Conservation (phyloP, 176 grass and related monocot genomes). For the Pontederia crassipes region DNA sequence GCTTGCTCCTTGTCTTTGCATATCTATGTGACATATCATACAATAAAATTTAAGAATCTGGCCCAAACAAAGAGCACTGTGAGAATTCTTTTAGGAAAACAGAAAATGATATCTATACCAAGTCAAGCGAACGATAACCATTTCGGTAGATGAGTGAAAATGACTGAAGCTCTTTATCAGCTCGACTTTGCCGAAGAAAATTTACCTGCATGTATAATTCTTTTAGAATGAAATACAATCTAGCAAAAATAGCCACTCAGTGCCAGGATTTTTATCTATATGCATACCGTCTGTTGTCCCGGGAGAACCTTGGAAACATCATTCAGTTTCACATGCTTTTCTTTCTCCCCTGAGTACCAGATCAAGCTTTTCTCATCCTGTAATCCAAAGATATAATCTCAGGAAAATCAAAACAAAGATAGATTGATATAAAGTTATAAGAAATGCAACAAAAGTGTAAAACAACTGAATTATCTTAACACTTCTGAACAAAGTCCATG, state of each 20-base stretch:
- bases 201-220: conserved; percentile 50
- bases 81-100: not conserved
- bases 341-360: conserved; percentile 81
- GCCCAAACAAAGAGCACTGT: conserved; percentile 13
- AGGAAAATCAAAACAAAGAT: not conserved
- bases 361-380: conserved; percentile 84
- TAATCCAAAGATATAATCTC: conserved; percentile 15
- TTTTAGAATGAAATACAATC: conserved; percentile 3
- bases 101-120: conserved; percentile 36
- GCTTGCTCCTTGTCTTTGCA: conserved; percentile 89
- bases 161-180: conserved; percentile 79
- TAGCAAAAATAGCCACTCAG: conserved; percentile 6
- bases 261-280: not conserved
- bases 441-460: not conserved
- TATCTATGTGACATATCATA: conserved; percentile 34
- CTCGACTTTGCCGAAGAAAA: conserved; percentile 59
- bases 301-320: conserved; percentile 55
- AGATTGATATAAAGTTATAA: conserved; percentile 5
- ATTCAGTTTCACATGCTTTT: conserved; percentile 62
- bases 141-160: conserved; percentile 77
- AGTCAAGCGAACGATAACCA: conserved; percentile 77
- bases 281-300: conserved; percentile 85
- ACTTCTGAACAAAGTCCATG: no score
- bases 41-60: conserved; percentile 4
- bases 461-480: no score